Evolutionary conservation across 2,329 filamentous ascomycete genomes (phyloP).

Genomic region (Sphaerulina populicola): DNA sequence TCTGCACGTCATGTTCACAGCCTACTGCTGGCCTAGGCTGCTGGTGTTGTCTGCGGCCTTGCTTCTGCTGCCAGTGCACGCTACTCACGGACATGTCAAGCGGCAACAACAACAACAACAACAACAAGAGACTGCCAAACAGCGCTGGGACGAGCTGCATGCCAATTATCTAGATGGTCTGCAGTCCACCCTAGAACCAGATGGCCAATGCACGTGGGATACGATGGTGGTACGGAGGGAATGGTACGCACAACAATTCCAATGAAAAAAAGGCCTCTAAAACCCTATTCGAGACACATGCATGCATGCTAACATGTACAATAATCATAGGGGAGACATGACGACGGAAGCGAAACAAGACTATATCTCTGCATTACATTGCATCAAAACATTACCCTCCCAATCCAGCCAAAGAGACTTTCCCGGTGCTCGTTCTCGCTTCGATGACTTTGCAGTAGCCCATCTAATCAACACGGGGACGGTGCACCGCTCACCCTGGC

Average conservation of each 20-base stretch:
- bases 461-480: conserved; percentile 9
- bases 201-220: conserved; percentile 18
- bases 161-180: conserved; percentile 8
- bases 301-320: background rate
- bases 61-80: background rate
- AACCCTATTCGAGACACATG: too few species aligned
- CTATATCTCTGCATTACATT: conserved; percentile 17
- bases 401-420: conserved; percentile 8
- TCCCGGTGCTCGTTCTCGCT: conserved; percentile 17
- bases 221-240: conserved; percentile 17
- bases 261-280: too few species aligned
- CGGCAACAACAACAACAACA: conserved; percentile 8
- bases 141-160: conserved; percentile 13
- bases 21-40: conserved; percentile 5
- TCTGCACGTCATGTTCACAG: conserved; percentile 4
- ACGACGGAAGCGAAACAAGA: conserved; percentile 10
- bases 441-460: conserved; percentile 20
- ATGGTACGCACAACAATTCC: conserved; percentile 14
- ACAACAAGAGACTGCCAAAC: conserved; percentile 2
- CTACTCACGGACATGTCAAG: background rate
- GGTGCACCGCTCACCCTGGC: conserved; percentile 15
- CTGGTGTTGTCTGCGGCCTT: conserved; percentile 1
- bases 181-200: conserved; percentile 4
- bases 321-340: conserved; percentile 19
- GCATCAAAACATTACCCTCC: conserved; percentile 16